phyloP scores from a whole-genome alignment of 2,329 filamentous ascomycete genomes.

The Penicillium sp. region DNA sequence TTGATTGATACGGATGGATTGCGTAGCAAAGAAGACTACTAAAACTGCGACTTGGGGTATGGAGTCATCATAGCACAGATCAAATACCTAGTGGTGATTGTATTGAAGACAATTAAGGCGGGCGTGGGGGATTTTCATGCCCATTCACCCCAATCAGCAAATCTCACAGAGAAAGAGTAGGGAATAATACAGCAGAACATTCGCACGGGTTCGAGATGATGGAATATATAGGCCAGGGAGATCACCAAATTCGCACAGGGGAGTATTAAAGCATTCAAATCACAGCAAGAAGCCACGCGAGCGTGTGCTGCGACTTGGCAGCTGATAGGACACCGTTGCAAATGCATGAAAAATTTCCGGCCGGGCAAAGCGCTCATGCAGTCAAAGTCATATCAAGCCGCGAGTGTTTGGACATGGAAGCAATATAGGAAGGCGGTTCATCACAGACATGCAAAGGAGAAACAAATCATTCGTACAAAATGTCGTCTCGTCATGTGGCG shows the following conservation, averaged over 20 bases:
- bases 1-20: too few species aligned
- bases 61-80: background rate
- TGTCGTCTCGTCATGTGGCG: slow-evolving; percentile 21
- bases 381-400: slow-evolving; percentile 25
- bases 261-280: slow-evolving; percentile 17
- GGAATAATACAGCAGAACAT: slow-evolving; percentile 1
- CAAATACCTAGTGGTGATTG: background rate
- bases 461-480: slow-evolving; percentile 24
- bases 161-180: slow-evolving; percentile 4
- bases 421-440: slow-evolving; percentile 16
- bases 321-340: slow-evolving; percentile 29
- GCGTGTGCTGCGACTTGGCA: slow-evolving; percentile 30
- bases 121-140: slow-evolving; percentile 1
- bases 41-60: background rate
- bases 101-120: background rate
- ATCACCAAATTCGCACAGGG: slow-evolving; percentile 17
- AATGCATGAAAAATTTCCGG: slow-evolving; percentile 30
- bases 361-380: slow-evolving; percentile 32
- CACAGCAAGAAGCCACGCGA: slow-evolving; percentile 23
- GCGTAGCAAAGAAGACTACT: background rate
- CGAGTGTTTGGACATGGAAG: slow-evolving; percentile 23
- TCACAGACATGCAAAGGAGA: slow-evolving; percentile 11
- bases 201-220: slow-evolving; percentile 8
- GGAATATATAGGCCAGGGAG: slow-evolving; percentile 18
- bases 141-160: slow-evolving; percentile 7